Conservation (phyloP, 225 moss, liverwort and hornwort species). For the Lunularia cruciata region DNA sequence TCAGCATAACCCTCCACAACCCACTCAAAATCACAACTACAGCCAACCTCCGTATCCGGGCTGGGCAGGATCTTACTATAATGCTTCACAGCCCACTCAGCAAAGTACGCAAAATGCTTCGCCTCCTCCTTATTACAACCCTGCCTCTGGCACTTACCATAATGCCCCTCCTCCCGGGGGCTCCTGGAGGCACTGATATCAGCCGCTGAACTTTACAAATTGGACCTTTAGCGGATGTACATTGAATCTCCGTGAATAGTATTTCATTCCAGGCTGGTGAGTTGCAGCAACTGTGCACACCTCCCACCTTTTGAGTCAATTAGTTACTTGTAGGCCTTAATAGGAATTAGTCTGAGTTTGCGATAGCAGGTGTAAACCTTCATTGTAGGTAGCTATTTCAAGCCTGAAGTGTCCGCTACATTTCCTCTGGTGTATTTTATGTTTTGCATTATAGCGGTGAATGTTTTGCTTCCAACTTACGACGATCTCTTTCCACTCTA, state of each 20-base stretch:
- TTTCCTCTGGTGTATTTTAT: background rate
- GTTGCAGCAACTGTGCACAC: background rate
- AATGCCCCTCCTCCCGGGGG: constrained; percentile 43
- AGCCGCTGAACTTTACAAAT: background rate
- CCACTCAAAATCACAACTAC: constrained; percentile 56
- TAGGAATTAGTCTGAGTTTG: background rate
- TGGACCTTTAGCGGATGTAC: constrained; percentile 2
- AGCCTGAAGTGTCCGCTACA: background rate
- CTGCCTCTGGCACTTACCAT: constrained; percentile 61
- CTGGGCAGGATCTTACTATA: constrained; percentile 94
- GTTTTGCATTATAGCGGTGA: constrained; percentile 14
- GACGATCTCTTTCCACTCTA: no score
- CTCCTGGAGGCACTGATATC: constrained; percentile 65
- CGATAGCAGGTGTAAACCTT: background rate
- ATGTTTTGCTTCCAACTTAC: no score
- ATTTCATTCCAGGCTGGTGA: constrained; percentile 4
- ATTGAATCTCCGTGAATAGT: background rate
- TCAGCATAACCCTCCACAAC: constrained; percentile 43
- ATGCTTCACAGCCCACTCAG: constrained; percentile 48
- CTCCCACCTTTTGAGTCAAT: background rate
- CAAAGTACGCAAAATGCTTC: constrained; percentile 39
- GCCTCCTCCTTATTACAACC: constrained; percentile 48
- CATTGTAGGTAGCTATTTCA: constrained; percentile 1
- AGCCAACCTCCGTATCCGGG: constrained; percentile 94
- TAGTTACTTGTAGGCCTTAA: constrained; percentile 4